Conservation (phyloP, 345 rosid species). For the Syzygium aqueum region DNA sequence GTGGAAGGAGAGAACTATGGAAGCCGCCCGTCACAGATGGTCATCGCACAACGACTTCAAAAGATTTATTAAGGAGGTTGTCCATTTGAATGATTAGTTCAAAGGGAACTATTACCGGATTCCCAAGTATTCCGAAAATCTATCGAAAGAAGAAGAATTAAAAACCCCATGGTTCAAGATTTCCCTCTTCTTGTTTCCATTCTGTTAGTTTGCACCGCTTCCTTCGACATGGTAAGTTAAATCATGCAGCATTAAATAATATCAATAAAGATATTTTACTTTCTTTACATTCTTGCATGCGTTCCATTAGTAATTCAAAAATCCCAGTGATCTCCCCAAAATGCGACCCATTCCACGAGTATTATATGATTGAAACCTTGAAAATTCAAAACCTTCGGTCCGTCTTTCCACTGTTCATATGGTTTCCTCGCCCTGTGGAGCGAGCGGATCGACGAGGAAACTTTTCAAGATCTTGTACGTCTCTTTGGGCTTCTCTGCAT, state of each 20-base stretch:
- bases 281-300: not conserved
- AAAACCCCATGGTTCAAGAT: not conserved
- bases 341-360: not conserved
- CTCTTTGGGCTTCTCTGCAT: slow-evolving; percentile 6
- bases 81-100: not conserved
- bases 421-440: not conserved
- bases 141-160: not conserved
- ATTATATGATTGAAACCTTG: not conserved
- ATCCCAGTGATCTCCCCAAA: not conserved
- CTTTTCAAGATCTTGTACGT: not conserved
- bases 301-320: not conserved
- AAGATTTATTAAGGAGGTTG: slow-evolving; percentile 9
- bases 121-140: not conserved
- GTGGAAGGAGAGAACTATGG: slow-evolving; percentile 19
- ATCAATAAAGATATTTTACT: not conserved
- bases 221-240: not conserved
- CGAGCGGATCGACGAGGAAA: not conserved
- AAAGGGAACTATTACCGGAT: not conserved
- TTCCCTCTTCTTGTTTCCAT: not conserved
- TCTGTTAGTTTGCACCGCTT: too few species aligned
- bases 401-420: slow-evolving; percentile 16
- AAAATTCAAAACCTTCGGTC: slow-evolving; percentile 9
- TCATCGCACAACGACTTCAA: slow-evolving; percentile 6
- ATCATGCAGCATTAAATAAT: not conserved
- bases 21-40: slow-evolving; percentile 11